These are phyloP conservation scores for Aquilaria agallochum DNA, from an alignment of 441 rosid genomes.

Conservation along the genomic window DNA sequence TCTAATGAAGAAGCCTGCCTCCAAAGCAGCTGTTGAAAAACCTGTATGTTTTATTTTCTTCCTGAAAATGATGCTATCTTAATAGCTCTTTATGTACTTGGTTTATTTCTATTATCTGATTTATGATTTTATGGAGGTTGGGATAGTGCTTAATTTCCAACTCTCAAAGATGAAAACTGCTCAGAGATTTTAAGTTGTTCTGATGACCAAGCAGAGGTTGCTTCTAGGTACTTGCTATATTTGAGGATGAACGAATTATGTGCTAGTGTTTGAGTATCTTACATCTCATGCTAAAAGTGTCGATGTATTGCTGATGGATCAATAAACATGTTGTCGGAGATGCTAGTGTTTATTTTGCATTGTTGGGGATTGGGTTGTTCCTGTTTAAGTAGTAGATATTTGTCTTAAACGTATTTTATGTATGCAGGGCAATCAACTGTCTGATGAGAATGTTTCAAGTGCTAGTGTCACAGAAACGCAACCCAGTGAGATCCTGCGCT, in stretches of 20 bases:
- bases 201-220: no score
- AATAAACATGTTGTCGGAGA: not conserved
- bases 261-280: no score
- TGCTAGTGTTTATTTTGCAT: conserved; percentile 14
- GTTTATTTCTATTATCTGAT: conserved; percentile 1
- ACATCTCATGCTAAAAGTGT: no score
- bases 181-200: no score
- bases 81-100: conserved; percentile 7
- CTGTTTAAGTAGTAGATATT: conserved; percentile 14
- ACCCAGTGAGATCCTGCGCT: conserved; percentile 71
- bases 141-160: no score
- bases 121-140: not conserved
- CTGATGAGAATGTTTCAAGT: conserved; percentile 27
- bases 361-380: conserved; percentile 10
- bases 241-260: no score
- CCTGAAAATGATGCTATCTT: conserved; percentile 10
- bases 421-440: conserved; percentile 55
- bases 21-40: conserved; percentile 35
- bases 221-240: no score
- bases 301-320: conserved; percentile 4
- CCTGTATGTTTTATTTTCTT: conserved; percentile 36
- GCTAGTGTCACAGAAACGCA: conserved; percentile 37
- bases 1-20: conserved; percentile 36
- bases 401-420: conserved; percentile 12
- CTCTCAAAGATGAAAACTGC: no score